Percentiles rank a stretch among this genome's conserved stretches.
These are phyloP conservation scores for Triticum monococcum DNA, from an alignment of 176 grass and related monocot genomes.

Conservation along the genomic window DNA sequence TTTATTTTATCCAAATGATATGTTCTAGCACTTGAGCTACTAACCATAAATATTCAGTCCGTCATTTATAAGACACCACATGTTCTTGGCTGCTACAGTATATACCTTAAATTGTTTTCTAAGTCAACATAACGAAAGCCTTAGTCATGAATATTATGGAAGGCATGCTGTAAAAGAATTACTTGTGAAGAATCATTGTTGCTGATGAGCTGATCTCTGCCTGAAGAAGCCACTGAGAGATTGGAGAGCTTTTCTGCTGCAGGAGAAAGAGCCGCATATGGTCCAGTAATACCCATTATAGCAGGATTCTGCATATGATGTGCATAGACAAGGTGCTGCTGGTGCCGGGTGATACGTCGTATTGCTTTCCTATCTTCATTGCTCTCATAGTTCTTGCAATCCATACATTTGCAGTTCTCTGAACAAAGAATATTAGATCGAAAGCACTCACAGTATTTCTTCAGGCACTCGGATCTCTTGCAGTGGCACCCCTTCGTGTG, in stretches of 20 bases:
- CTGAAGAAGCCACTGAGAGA: constrained; percentile 12
- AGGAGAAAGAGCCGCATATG: constrained; percentile 14
- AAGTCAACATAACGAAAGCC: neutral
- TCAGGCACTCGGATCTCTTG: constrained; percentile 48
- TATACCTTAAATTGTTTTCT: neutral
- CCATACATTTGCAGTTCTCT: constrained; percentile 42
- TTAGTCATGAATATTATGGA: neutral
- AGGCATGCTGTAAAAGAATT: constrained; percentile 19
- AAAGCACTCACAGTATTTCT: constrained; percentile 55
- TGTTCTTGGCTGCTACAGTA: neutral
- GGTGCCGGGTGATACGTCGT: neutral
- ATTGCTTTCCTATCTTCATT: constrained; percentile 27
- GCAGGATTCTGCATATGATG: constrained; percentile 36
- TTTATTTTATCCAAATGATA: neutral
- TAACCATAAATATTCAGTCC: neutral
- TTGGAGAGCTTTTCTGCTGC: constrained; percentile 10
- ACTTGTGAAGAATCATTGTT: constrained; percentile 30
- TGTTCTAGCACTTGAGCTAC: neutral
- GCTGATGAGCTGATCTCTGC: constrained; percentile 16
- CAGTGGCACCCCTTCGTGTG: constrained; percentile 48
- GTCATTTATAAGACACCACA: neutral
- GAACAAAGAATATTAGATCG: constrained; percentile 49
- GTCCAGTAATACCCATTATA: constrained; percentile 29
- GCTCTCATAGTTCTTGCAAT: neutral
- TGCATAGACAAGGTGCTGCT: constrained; percentile 8